Conservation (phyloP, 805 yeast genomes). For the Saccharomycopsis selenospora region DNA sequence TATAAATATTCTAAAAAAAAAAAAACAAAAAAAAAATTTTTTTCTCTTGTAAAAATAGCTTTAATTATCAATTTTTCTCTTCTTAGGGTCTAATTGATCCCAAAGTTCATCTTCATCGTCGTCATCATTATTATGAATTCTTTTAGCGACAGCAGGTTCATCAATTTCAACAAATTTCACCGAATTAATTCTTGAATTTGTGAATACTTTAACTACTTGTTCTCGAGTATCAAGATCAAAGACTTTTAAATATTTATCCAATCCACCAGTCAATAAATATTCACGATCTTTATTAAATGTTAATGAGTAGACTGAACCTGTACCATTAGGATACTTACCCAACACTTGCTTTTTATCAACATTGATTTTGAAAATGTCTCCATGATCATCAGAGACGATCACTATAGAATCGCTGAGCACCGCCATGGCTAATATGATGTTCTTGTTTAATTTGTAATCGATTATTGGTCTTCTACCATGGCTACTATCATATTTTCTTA, state of each 20-base stretch:
- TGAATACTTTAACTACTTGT: conserved; percentile 57
- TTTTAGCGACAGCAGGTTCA: not conserved
- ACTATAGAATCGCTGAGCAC: conserved; percentile 34
- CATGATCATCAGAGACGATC: conserved; percentile 66
- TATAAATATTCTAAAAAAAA: too few relatives aligned
- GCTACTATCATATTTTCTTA: conserved; percentile 64
- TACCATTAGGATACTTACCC: conserved; percentile 72
- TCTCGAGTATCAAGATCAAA: conserved; percentile 56
- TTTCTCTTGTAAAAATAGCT: too few relatives aligned
- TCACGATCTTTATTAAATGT: conserved; percentile 28
- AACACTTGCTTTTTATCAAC: conserved; percentile 43
- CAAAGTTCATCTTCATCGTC: conserved; percentile 18
- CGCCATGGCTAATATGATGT: conserved; percentile 8
- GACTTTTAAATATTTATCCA: conserved; percentile 80
- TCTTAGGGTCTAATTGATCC: conserved; percentile 19
- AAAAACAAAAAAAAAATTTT: too few relatives aligned
- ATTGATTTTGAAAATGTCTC: conserved; percentile 52
- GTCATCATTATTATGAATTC: conserved; percentile 3
- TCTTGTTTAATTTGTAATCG: conserved; percentile 11
- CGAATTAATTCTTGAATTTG: conserved; percentile 62
- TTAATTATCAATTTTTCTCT: too few relatives aligned
- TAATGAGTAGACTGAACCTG: conserved; percentile 56
- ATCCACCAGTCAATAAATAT: conserved; percentile 68
- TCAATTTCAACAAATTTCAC: conserved; percentile 25
- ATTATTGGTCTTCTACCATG: conserved; percentile 60